Conservation (phyloP, 345 rosid species). For the Psidium friedrichsthalianum region DNA sequence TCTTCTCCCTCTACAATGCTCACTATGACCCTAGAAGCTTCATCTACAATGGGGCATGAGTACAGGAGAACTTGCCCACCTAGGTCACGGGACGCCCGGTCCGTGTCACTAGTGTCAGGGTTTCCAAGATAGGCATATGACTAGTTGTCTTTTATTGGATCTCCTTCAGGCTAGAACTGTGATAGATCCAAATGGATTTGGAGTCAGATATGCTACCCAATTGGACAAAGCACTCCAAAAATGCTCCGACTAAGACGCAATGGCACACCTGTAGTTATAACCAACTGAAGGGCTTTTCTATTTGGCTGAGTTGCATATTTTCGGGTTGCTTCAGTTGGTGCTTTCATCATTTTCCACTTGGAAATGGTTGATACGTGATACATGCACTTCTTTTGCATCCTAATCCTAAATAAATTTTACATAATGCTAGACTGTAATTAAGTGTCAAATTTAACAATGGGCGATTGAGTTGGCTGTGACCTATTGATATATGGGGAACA, state of each 20-base stretch:
- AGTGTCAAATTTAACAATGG: neutral
- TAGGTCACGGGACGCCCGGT: too few species aligned
- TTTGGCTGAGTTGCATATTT: accelerated
- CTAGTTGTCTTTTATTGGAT: neutral
- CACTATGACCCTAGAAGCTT: too few species aligned
- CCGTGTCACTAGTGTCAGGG: neutral
- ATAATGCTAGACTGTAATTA: neutral
- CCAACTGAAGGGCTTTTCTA: neutral
- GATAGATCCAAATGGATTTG: neutral
- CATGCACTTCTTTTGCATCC: neutral
- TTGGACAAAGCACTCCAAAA: neutral
- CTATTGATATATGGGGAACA: neutral
- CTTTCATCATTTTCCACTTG: neutral
- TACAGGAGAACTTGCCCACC: too few species aligned
- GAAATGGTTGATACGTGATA: neutral
- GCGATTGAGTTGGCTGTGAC: neutral
- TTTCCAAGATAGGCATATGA: neutral
- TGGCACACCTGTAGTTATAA: neutral
- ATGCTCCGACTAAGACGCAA: neutral
- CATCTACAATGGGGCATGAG: too few species aligned
- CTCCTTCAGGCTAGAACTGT: neutral
- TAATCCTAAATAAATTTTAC: neutral
- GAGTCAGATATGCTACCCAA: neutral
- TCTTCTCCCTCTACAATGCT: too few species aligned
- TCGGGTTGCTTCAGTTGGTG: accelerated